Evolutionary conservation across 2,329 filamentous ascomycete species (phyloP), one percentile per base, ranked within the genome.

Genomic region (Talaromyces sp.): DNA sequence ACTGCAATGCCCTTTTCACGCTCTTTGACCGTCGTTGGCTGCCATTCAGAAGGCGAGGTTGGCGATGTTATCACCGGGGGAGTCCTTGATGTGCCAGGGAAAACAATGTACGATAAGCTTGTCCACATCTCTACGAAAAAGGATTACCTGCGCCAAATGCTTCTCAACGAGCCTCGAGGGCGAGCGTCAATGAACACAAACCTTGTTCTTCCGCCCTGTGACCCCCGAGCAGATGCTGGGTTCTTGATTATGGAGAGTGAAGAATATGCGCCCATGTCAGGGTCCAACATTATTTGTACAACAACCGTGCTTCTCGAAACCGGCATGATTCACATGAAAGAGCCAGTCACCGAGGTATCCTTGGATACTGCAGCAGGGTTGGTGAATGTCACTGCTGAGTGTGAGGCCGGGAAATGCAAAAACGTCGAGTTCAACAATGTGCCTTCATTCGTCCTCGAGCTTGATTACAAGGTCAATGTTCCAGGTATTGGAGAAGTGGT

Each of bases 21-120:
- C 32, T 62, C 60, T 3, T 52, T 65, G 16, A 63, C 49, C 24
- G 53, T 65, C 17, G 60, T 65, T 17, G 63, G 62, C 44, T 65
- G 60, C 27, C 63, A 65, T 39, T 55, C 63, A 29, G 67, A 65
- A 53, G 67, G 67, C 4, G 72, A 76, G 61, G 75, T 80, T 0
- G 75, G 79, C 45, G 78, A 82, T 59, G 79, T 81, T 11, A 72
- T 81, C 41, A 70, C 74, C 10, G 77, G 77, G 14, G 79, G 78
- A 16, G 75, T 80, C 2, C 67, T 76, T 1, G 77, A 81, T 30
- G 74, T 64, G 7, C 62, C 63, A 2, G 62, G 72, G 10, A 71
- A 71, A 29, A 79, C 75, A 16, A 80, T 81, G 78, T 77, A 70
- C 52, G 77, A 80, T 3, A 81, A 81, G 56, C 61, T 81, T 16